Base-by-base conservation (phyloP, 148 eudicot species). In the Fagopyrum homotropicum region DNA sequence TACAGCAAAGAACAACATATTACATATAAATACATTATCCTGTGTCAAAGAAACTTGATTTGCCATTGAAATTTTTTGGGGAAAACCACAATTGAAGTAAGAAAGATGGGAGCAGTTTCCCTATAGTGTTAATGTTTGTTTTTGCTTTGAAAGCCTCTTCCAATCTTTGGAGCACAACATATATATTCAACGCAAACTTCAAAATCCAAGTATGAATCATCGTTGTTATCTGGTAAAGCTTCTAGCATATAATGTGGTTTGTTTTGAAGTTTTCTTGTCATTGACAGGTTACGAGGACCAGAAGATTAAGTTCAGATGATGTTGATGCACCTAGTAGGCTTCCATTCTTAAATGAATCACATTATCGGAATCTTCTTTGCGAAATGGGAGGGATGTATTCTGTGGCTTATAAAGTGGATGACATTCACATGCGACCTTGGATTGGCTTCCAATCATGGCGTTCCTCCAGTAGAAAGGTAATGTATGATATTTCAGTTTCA, bases 361-460 rank as follows among this genome's bases (percentile, higher is more conserved):
- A 71, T 73, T 86, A 82, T 55, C 86, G 88, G 29, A 82, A 89
- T 79, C 81, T 87, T 61, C 92, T 92, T 57, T 90, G 95, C 79
- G 98, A 92, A 87, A 86, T 86, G 75, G 96, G 96, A 44, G 98
- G 98, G 77, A 80, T 92, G 91, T 90, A 90, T 80, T 78, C 98
- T 17, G 78, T 92, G 83, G 95, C 98, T 78, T 86, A 86, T 78
- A 80, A 86, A 71, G 85, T 89, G 75, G 98, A 90, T 81, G 86
- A 87, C 51, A 86, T 92, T 78, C 98, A 92, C 76, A 90, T 80
- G 76, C 80, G 89, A 74, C 96, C 98, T 7, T 92, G 98, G 98
- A 90, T 92, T 72, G 98, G 98, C 59, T 92, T 88, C 80, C 93
- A 95, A 77, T 92, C 98, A 68, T 95, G 98, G 98, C 90, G 84